Evolutionary conservation across 345 rosid genomes (phyloP), one percentile per base, ranked within the genome.

Genomic region (Lagerstroemia speciosa): DNA sequence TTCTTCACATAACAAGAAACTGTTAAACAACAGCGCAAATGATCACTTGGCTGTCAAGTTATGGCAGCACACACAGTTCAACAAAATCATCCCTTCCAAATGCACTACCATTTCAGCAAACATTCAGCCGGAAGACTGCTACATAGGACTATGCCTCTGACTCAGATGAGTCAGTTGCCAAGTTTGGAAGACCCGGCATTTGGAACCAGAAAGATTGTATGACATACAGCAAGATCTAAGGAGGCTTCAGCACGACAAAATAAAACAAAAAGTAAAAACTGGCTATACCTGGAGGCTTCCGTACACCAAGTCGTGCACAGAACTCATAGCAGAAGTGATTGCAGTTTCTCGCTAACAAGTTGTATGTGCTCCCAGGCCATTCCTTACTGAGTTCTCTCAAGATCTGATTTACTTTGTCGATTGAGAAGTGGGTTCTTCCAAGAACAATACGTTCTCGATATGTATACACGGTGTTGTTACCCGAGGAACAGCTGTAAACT

Each of bases 291-390:
- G 97, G 99, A 76, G 87, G 94, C 83, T 90, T 92, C 34, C 82
- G 88, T 67, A 89, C 97, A 70, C 97, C 98, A 66, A 95, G 93
- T 76, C 75, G 83, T 53, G 84, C 92, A 33, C 98, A 92, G 40
- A 91, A 72, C 57, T 89, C 93, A 75, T 91, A 91, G 32, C 99
- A 95, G 71, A 95, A 95, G 79, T 95, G 98, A 76, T 95, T 95
- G 76, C 99, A 95, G 72, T 95, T 95, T 81, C 78, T 92, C 16
- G 97, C 77, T 69, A 95, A 75, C 83, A 91, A 81, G 76, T 92
- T 98, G 67, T 94, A 89, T 0, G 74, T 63, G 70, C 65, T 73
- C 77, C 97, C 97, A 71, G 86, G 89, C 99, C 99, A 94, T 69
- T 88, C 89, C 77, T 86, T 83, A 74, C 93, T 83, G 72, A 94